Conservation (phyloP, 768 basidiomycete genomes). For the Leucocoprinus leucothites region DNA sequence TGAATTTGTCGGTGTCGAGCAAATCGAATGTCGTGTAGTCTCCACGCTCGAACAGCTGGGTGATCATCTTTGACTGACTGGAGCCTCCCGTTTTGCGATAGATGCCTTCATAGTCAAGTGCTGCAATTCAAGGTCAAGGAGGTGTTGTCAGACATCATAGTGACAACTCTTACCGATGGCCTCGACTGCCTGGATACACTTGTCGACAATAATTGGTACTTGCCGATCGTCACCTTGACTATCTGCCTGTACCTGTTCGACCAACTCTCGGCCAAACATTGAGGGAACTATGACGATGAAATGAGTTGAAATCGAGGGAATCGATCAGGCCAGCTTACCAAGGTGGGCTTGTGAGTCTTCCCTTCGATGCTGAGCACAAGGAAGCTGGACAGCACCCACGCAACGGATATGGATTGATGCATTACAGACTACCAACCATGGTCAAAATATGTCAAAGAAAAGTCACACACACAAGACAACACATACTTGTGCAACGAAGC, state of each 20-base stretch:
- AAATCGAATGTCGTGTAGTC: slow-evolving; percentile 90
- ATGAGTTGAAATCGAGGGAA: slow-evolving; percentile 13
- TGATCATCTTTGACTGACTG: slow-evolving; percentile 88
- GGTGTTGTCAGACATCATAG: background rate
- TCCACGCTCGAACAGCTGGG: slow-evolving; percentile 90
- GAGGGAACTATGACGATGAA: slow-evolving; percentile 58
- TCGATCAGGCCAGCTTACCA: slow-evolving; percentile 30
- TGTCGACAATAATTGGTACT: slow-evolving; percentile 89
- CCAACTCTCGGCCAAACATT: slow-evolving; percentile 89
- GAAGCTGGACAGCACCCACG: slow-evolving; percentile 56
- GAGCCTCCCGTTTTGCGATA: slow-evolving; percentile 97
- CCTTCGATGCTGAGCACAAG: slow-evolving; percentile 58
- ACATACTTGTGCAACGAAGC: slow-evolving; percentile 82
- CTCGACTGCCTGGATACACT: slow-evolving; percentile 95
- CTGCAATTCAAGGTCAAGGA: slow-evolving; percentile 34
- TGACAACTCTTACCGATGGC: slow-evolving; percentile 55
- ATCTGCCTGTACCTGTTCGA: slow-evolving; percentile 79
- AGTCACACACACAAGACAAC: background rate
- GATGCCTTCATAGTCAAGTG: slow-evolving; percentile 95
- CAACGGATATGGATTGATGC: slow-evolving; percentile 89
- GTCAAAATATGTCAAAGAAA: background rate
- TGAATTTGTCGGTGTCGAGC: slow-evolving; percentile 83
- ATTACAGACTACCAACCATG: slow-evolving; percentile 59
- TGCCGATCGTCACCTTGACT: slow-evolving; percentile 52
- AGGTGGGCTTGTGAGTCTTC: slow-evolving; percentile 34